Conservation (phyloP, 116 monocot genomes). For the Trichopus zeylanicus region DNA sequence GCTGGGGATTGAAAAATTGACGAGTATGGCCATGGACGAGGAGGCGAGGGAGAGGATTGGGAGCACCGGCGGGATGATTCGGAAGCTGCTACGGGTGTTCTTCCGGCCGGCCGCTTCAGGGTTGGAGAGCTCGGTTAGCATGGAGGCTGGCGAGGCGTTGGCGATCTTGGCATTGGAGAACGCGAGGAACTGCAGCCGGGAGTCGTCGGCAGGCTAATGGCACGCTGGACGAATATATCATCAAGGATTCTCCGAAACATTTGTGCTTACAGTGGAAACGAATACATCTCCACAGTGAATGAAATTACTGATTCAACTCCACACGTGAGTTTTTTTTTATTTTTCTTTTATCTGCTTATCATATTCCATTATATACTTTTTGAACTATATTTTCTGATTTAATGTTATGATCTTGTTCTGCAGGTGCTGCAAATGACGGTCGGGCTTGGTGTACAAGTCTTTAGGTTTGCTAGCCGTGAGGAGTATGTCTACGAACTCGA, state of each 20-base stretch:
- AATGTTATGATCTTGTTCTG: background rate
- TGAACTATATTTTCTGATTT: too few relatives aligned
- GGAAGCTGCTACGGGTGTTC: slow-evolving; percentile 21
- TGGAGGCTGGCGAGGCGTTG: slow-evolving; percentile 52
- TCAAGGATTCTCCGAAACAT: too few relatives aligned
- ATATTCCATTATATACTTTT: too few relatives aligned
- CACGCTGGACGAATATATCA: too few relatives aligned
- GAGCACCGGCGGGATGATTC: slow-evolving; percentile 31
- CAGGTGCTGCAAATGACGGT: slow-evolving; percentile 54
- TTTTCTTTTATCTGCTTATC: too few relatives aligned
- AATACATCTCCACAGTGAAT: too few relatives aligned
- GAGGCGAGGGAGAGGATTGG: slow-evolving; percentile 42
- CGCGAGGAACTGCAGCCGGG: slow-evolving; percentile 26
- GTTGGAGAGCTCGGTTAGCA: slow-evolving; percentile 8
- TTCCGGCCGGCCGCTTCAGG: slow-evolving; percentile 4
- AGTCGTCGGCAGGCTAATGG: slow-evolving; percentile 11
- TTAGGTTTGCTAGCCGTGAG: slow-evolving; percentile 18
- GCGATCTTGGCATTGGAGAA: slow-evolving; percentile 47
- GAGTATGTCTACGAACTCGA: slow-evolving; percentile 12
- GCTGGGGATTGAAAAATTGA: slow-evolving; percentile 40
- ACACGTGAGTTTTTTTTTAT: too few relatives aligned
- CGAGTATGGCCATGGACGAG: slow-evolving; percentile 48
- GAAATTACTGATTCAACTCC: too few relatives aligned
- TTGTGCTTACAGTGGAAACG: too few relatives aligned
- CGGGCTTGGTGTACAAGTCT: slow-evolving; percentile 42